Conservation (phyloP, 2,329 filamentous ascomycete species). For the Didymella segeticola region DNA sequence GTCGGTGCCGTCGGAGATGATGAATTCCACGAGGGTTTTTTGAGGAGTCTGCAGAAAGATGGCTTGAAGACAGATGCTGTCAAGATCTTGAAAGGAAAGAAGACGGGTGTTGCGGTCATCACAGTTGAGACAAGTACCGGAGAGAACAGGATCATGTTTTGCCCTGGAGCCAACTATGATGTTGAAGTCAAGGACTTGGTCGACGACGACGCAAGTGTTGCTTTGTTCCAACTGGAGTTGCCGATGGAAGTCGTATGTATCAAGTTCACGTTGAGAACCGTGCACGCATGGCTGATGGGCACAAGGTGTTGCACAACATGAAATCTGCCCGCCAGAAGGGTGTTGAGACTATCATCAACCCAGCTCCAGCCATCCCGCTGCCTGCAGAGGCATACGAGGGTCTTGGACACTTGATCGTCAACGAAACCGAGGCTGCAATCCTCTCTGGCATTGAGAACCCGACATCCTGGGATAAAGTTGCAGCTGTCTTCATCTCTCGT, state of each 20-base stretch:
- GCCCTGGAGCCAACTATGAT: conserved; percentile 55
- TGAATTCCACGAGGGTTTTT: conserved; percentile 49
- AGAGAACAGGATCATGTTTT: conserved; percentile 58
- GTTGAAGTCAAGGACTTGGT: conserved; percentile 49
- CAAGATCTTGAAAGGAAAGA: conserved; percentile 50
- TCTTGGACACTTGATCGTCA: conserved; percentile 82
- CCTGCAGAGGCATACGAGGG: conserved; percentile 70
- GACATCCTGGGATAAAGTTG: conserved; percentile 44
- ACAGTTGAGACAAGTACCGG: conserved; percentile 57
- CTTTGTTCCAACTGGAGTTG: conserved; percentile 57
- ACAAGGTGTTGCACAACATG: conserved; percentile 47
- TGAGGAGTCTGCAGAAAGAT: conserved; percentile 53
- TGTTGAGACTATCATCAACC: conserved; percentile 76
- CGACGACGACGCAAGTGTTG: conserved; percentile 50
- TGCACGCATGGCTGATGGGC: neutral
- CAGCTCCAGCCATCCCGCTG: conserved; percentile 73
- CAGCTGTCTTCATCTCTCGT: conserved; percentile 64
- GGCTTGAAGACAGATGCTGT: conserved; percentile 53
- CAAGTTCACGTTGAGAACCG: neutral
- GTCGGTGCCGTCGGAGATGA: conserved; percentile 59
- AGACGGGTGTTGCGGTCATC: conserved; percentile 58
- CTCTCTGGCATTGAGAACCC: conserved; percentile 62
- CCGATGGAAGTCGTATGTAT: conserved; percentile 50
- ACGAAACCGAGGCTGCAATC: conserved; percentile 86
- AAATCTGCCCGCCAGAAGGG: conserved; percentile 42